These are phyloP conservation scores for Neonothopanus nambi DNA, from an alignment of 1,284 basidiomycete genomes.

Conservation along the genomic window DNA sequence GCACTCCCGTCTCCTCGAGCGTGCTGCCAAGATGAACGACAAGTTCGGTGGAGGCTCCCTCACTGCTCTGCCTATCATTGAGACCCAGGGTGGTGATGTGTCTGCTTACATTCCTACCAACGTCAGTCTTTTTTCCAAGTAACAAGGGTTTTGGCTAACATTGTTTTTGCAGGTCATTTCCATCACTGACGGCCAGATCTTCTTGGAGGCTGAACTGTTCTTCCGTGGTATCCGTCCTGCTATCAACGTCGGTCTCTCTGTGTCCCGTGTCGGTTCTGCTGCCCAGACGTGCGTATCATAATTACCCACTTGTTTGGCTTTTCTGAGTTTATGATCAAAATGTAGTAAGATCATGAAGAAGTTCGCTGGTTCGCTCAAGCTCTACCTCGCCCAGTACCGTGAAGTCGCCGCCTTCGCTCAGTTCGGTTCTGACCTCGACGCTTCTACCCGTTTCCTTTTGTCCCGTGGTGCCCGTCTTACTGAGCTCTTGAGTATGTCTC, in stretches of 20 bases:
- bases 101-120: constrained; percentile 94
- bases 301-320: constrained; percentile 10
- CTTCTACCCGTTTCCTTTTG: constrained; percentile 96
- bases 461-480: constrained; percentile 97
- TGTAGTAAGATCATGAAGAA: constrained; percentile 97
- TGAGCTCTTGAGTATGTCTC: constrained; percentile 85
- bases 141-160: constrained; percentile 13
- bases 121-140: constrained; percentile 42
- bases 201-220: constrained; percentile 99
- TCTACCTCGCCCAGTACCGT: constrained; percentile 99
- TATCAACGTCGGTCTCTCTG: constrained; percentile 99
- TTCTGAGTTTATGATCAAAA: not conserved
- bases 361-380: constrained; percentile 98
- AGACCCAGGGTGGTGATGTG: constrained; percentile 99
- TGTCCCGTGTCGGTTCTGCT: constrained; percentile 99
- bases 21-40: constrained; percentile 99
- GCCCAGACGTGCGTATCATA: constrained; percentile 83
- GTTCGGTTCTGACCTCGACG: constrained; percentile 99
- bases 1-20: constrained; percentile 99
- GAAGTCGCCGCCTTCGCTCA: constrained; percentile 99
- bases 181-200: constrained; percentile 98
- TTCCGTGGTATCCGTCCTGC: constrained; percentile 99
- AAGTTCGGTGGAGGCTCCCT: constrained; percentile 97
- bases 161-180: constrained; percentile 78
- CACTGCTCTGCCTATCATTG: constrained; percentile 98